Base-by-base conservation (phyloP, 768 basidiomycete genomes). In the Suillus clintonianus region DNA sequence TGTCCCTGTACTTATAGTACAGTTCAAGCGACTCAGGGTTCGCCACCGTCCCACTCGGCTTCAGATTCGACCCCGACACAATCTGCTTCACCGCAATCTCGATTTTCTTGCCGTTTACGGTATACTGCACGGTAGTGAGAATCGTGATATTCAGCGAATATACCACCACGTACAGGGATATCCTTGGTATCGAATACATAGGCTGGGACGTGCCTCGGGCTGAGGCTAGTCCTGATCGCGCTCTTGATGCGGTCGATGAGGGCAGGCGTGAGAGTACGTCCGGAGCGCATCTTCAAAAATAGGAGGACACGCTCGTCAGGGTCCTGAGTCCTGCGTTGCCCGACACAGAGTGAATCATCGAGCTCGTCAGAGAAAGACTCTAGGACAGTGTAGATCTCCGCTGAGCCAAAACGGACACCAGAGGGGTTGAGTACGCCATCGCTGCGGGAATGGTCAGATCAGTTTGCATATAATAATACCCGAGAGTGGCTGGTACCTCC, bases 61-160 rank as follows among this genome's bases (percentile, higher is more conserved):
- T 80, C 48, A 90, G 65, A 62, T 84, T 79, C 13, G 80, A 78
- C 1, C 89, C 89, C n/a, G 88, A 90, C 47, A 91, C 81, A 62
- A 91, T 89, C 69, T 90, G 89, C 73, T 91, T 91, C 57, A 91
- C 87, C 3, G 88, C 89, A 34, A 91, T 90, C 75, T 91, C 90
- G 48, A 91, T 89, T 71, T 90, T 91, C 80, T 91, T 92, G 11
- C 86, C 86, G 56, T 90, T 91, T 10, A 90, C 86, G 0, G 89
- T 91, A 66, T 90, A 90, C 90, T 91, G 62, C 48, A 48, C 4
- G 30, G 45, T 34, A 15, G 32, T 48, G 42, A 45, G 39, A 6
- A 41, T 14, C 9, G 22, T 37, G 19, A 34, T 17, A 36, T 36
- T 59, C 36, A 8, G 24, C 13, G 2, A 7, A 19, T 17, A 27